phyloP scores from a whole-genome alignment of 1,139 yeast species.

The Candida sanyaensis region DNA sequence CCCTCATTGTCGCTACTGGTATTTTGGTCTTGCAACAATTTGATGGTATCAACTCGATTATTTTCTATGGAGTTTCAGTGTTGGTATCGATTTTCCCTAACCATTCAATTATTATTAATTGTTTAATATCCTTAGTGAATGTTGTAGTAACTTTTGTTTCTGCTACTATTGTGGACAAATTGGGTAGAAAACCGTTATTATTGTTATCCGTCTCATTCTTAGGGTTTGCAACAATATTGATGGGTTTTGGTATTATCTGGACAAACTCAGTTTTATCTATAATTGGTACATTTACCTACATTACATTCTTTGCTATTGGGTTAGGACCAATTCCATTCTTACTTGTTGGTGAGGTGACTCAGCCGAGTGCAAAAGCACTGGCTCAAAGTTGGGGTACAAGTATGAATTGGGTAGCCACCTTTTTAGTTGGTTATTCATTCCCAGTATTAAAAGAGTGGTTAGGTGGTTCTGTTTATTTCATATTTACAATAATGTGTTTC shows the following conservation, averaged over 20 bases:
- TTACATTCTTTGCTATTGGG: slow-evolving; percentile 85
- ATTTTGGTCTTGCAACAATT: slow-evolving; percentile 87
- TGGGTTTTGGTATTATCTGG: slow-evolving; percentile 65
- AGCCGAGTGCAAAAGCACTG: slow-evolving; percentile 71
- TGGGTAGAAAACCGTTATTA: slow-evolving; percentile 78
- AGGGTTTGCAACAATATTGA: slow-evolving; percentile 62
- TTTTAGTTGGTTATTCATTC: slow-evolving; percentile 75
- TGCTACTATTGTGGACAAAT: slow-evolving; percentile 69
- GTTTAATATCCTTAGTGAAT: slow-evolving; percentile 72
- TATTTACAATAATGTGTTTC: slow-evolving; percentile 63
- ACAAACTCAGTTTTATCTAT: slow-evolving; percentile 57
- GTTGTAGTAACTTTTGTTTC: slow-evolving; percentile 70
- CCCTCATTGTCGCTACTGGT: slow-evolving; percentile 68
- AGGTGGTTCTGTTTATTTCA: slow-evolving; percentile 79
- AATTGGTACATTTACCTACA: slow-evolving; percentile 68
- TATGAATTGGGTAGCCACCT: slow-evolving; percentile 89
- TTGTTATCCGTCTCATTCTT: slow-evolving; percentile 66
- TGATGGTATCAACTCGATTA: slow-evolving; percentile 88
- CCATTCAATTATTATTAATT: slow-evolving; percentile 68
- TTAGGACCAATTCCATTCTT: slow-evolving; percentile 94
- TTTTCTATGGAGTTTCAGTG: slow-evolving; percentile 89
- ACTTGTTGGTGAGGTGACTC: slow-evolving; percentile 86
- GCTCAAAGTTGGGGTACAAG: slow-evolving; percentile 95
- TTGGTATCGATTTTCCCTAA: slow-evolving; percentile 69
- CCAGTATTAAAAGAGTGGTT: slow-evolving; percentile 65